Percentiles rank a stretch among this genome's conserved stretches.
phyloP scores from a whole-genome alignment of 1,139 yeast species.

The Zygosaccharomyces pseudobailii region DNA sequence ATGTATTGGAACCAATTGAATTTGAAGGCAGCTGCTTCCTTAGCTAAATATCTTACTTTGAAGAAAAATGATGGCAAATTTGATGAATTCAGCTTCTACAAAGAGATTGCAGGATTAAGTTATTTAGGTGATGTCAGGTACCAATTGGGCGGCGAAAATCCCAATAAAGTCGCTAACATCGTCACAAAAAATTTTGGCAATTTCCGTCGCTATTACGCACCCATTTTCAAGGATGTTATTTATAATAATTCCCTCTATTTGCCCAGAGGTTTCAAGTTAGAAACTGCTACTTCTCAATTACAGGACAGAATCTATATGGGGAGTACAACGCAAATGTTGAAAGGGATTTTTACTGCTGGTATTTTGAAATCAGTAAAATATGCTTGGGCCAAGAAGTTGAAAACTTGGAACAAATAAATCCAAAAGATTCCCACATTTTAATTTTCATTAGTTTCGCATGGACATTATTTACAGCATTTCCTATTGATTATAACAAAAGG shows the following conservation, averaged over 20 bases:
- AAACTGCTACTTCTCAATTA: conserved; percentile 40
- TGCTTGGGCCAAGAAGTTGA: conserved; percentile 65
- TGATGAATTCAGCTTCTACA: conserved; percentile 63
- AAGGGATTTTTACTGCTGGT: conserved; percentile 89
- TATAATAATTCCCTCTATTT: conserved; percentile 32
- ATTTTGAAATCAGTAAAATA: conserved; percentile 63
- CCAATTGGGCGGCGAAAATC: conserved; percentile 86
- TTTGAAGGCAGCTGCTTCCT: conserved; percentile 68
- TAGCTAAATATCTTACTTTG: conserved; percentile 58
- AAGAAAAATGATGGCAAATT: conserved; percentile 39
- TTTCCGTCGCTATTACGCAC: conserved; percentile 68
- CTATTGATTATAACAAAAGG: neutral
- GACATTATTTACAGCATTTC: neutral
- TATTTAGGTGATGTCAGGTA: conserved; percentile 90
- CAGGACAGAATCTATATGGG: conserved; percentile 61
- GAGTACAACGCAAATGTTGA: conserved; percentile 68
- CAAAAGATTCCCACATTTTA: neutral
- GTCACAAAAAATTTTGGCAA: conserved; percentile 68
- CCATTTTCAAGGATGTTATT: conserved; percentile 49
- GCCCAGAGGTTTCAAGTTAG: conserved; percentile 37
- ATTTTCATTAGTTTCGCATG: neutral
- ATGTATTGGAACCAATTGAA: conserved; percentile 70
- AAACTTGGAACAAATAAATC: conserved; percentile 9
- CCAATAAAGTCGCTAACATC: conserved; percentile 79
- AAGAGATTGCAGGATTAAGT: conserved; percentile 72